Conservation (phyloP, 495 filamentous ascomycete genomes). For the Aspergillus wentii region DNA sequence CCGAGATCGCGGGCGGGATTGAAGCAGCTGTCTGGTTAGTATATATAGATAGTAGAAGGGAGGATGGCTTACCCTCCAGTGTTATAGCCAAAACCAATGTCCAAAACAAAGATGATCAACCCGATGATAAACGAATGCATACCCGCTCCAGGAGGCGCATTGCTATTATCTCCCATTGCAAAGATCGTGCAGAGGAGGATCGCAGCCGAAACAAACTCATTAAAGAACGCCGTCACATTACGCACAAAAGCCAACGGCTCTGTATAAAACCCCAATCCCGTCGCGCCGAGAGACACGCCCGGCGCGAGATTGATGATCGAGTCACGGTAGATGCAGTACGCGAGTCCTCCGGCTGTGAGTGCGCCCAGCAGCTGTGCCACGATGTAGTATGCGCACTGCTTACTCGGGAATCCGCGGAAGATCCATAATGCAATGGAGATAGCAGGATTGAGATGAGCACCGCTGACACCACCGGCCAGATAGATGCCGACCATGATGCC, state of each 20-base stretch:
- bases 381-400: conserved; percentile 37
- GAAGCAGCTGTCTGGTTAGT: conserved; percentile 50
- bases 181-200: conserved; percentile 52
- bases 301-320: conserved; percentile 31
- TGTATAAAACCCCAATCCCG: conserved; percentile 49
- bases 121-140: conserved; percentile 48
- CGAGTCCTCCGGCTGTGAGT: conserved; percentile 37
- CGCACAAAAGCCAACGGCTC: conserved; percentile 44
- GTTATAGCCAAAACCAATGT: conserved; percentile 14
- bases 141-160: conserved; percentile 36
- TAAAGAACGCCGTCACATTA: conserved; percentile 48
- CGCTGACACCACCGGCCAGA: conserved; percentile 44
- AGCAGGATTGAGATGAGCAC: conserved; percentile 54
- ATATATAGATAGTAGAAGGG: conserved; percentile 27
- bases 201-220: conserved; percentile 48
- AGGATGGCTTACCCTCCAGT: conserved; percentile 15
- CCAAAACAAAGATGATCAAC: conserved; percentile 29
- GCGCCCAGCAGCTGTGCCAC: conserved; percentile 44
- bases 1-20: conserved; percentile 56
- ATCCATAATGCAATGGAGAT: conserved; percentile 51
- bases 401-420: conserved; percentile 49
- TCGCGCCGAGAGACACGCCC: conserved; percentile 22
- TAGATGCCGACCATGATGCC: conserved; percentile 53
- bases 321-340: conserved; percentile 40
- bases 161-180: conserved; percentile 47